Conservation (phyloP, 345 rosid genomes). For the Mangifera indica region DNA sequence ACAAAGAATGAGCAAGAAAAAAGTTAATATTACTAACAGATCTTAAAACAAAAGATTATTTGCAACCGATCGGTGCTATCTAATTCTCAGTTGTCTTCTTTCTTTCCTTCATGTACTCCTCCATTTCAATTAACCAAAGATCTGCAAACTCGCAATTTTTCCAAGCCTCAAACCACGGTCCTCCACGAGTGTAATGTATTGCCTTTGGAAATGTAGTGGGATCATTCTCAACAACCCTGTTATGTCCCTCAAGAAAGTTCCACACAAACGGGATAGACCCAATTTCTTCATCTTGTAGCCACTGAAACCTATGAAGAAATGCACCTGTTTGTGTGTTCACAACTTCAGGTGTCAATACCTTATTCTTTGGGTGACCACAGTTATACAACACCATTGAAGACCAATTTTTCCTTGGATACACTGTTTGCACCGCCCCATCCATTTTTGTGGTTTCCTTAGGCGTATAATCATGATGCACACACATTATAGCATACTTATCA, state of each 20-base stretch:
- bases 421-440: conserved; percentile 96
- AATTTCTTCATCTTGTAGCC: conserved; percentile 87
- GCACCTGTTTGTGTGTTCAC: conserved; percentile 85
- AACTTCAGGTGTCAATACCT: conserved; percentile 55
- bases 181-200: conserved; percentile 89
- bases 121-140: conserved; percentile 79
- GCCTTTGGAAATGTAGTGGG: conserved; percentile 68
- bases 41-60: not conserved
- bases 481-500: conserved; percentile 89
- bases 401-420: conserved; percentile 97
- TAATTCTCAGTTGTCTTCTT: conserved; percentile 27
- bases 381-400: conserved; percentile 97
- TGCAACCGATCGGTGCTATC: not conserved
- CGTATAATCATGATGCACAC: conserved; percentile 90
- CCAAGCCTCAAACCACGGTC: conserved; percentile 98
- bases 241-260: conserved; percentile 98
- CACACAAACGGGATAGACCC: conserved; percentile 84
- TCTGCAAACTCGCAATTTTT: conserved; percentile 90
- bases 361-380: conserved; percentile 90
- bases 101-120: conserved; percentile 44
- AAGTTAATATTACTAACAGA: not conserved
- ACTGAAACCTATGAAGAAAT: conserved; percentile 92
- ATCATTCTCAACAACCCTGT: conserved; percentile 64
- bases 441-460: conserved; percentile 92
- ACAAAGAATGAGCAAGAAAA: not conserved